These are phyloP conservation scores for Ustilago tritici DNA, from an alignment of 1,284 basidiomycete species.

Conservation along the genomic window DNA sequence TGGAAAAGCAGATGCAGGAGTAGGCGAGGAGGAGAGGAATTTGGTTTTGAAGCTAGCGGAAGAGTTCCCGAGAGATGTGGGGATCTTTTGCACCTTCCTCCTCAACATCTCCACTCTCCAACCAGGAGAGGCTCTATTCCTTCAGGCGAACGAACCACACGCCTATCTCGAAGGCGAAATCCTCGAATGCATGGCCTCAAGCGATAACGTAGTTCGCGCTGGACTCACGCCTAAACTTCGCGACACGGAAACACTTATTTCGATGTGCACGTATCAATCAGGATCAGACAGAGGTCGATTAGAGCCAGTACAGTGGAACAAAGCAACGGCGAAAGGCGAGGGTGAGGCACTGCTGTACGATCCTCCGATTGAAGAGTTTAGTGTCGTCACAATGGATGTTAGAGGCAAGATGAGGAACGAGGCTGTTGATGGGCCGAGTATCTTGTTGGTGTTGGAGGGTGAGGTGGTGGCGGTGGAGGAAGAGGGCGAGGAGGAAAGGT, in stretches of 20 bases:
- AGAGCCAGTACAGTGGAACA: not conserved
- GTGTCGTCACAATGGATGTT: constrained; percentile 80
- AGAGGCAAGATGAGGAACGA: constrained; percentile 70
- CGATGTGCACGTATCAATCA: constrained; percentile 88
- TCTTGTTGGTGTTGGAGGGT: constrained; percentile 82
- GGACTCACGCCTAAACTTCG: constrained; percentile 96
- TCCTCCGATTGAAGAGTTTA: constrained; percentile 94
- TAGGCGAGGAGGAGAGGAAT: constrained; percentile 69
- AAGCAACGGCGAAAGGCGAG: not conserved
- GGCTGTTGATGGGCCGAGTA: constrained; percentile 83
- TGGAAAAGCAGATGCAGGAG: constrained; percentile 2
- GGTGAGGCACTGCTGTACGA: constrained; percentile 77
- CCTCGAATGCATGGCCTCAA: constrained; percentile 68
- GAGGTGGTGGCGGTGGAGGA: constrained; percentile 72
- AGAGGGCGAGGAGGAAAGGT: not conserved
- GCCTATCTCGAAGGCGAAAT: constrained; percentile 81
- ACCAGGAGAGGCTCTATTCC: constrained; percentile 90
- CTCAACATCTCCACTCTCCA: constrained; percentile 86
- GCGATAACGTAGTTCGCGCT: constrained; percentile 96
- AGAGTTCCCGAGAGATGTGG: constrained; percentile 94
- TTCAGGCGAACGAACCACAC: constrained; percentile 95
- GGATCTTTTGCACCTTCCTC: constrained; percentile 90
- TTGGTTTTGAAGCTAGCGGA: constrained; percentile 80
- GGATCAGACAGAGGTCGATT: constrained; percentile 72
- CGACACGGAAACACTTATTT: constrained; percentile 89